Evolutionary conservation across 2,329 filamentous ascomycete genomes (phyloP), one percentile per base, ranked within the genome.

Genomic region (Balansia obtecta): DNA sequence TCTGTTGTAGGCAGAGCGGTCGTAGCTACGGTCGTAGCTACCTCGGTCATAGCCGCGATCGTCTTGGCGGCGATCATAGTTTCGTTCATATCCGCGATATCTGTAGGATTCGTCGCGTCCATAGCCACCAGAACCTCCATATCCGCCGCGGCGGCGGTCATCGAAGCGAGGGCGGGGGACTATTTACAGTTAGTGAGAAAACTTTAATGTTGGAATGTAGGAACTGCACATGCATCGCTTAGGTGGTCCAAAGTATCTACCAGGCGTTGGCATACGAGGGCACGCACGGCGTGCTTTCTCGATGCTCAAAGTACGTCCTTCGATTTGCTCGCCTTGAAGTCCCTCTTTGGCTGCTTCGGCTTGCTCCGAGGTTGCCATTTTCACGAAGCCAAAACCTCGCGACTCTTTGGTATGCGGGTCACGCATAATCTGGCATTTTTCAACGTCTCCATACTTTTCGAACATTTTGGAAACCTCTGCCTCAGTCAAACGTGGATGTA

Each of bases 401-500:
- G 91, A 97, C 71, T 98, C 93, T 73, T 95, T 95, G 63, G 88
- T 94, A 71, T 98, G 93, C 55, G 93, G 93, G 65, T 98, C 93
- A 64, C 91, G 83, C 93, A 98, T 98, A 73, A 98, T 98, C 69
- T 96, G 94, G 75, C 91, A 97, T 73, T 94, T 97, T 73, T 97
- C 91, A 48, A 98, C 93, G 66, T 95, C 89, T 60, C 93, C 93
- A 63, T 97, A 97, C 72, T 97, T 98, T 73, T 96, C 89, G 65
- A 98, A 98, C 58, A 98, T 83, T 67, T 89, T 89, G 50, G 86
- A 86, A 54, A 98, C 88, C 65, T 97, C 93, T 15, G 83, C 79
- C 69, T 98, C 93, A 45, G 80, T 83, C 58, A 98, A 80, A 62
- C 87, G 86, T 52, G 93, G 93, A 68, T 97, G 89, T 58, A 98